These are phyloP conservation scores for Aurinia saxatilis DNA, from an alignment of 345 rosid genomes.

Conservation along the genomic window DNA sequence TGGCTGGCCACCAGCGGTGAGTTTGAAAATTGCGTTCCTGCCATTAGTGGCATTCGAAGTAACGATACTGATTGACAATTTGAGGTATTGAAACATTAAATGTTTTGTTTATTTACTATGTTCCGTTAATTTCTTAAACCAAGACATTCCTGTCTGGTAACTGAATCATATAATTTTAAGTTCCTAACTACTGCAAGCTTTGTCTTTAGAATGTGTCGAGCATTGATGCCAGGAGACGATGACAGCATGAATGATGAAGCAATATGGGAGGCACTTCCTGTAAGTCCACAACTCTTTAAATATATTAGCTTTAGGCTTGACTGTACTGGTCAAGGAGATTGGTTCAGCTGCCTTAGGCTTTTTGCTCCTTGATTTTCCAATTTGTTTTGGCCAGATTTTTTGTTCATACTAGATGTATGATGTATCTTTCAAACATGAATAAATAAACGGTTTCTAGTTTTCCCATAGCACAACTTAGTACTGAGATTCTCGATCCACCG, in stretches of 20 bases:
- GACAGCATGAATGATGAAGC: slow-evolving; percentile 82
- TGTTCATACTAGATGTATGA: neutral
- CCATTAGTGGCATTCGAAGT: slow-evolving; percentile 77
- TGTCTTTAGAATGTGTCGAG: slow-evolving; percentile 82
- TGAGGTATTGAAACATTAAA: slow-evolving; percentile 44
- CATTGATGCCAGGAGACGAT: slow-evolving; percentile 92
- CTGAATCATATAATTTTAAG: neutral
- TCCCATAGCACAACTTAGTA: neutral
- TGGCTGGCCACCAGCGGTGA: slow-evolving; percentile 53
- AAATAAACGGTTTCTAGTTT: neutral
- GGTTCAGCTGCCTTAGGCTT: slow-evolving; percentile 3
- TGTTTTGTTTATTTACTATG: neutral
- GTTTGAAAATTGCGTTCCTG: slow-evolving; percentile 84
- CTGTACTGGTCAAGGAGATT: neutral
- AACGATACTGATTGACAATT: slow-evolving; percentile 71
- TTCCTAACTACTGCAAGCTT: slow-evolving; percentile 10
- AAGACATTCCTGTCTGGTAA: neutral
- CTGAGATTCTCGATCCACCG: neutral
- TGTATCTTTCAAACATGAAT: neutral
- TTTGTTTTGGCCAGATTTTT: neutral
- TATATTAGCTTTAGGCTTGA: neutral
- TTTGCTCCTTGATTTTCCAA: neutral
- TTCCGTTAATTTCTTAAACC: too few relatives aligned
- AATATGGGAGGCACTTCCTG: slow-evolving; percentile 97
- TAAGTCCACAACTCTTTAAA: slow-evolving; percentile 34